Conservation (phyloP, 305 asterid species). For the Fraxinus velutina region DNA sequence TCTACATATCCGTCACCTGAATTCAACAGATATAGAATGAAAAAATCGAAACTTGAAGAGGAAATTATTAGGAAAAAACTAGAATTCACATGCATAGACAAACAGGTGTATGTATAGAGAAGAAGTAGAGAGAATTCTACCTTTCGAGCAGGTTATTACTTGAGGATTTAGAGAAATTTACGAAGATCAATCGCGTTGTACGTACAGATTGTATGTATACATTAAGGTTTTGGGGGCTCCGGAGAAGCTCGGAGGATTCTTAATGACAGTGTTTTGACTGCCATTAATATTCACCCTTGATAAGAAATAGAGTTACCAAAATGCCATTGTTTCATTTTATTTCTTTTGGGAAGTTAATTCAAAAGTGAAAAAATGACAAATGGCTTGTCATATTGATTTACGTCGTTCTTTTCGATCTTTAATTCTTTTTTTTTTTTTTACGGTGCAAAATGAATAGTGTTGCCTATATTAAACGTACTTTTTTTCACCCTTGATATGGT, state of each 20-base stretch:
- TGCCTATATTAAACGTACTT: background rate
- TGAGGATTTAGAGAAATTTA: slow-evolving; percentile 16
- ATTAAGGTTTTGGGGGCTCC: slow-evolving; percentile 25
- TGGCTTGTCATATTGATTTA: background rate
- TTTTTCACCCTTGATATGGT: background rate
- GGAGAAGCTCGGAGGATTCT: slow-evolving; percentile 6
- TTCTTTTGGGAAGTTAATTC: background rate
- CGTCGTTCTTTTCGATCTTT: background rate
- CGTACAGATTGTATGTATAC: background rate
- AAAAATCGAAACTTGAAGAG: slow-evolving; percentile 1
- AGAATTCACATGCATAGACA: slow-evolving; percentile 9
- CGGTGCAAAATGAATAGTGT: background rate
- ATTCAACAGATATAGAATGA: slow-evolving; percentile 10
- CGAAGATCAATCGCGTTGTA: slow-evolving; percentile 28
- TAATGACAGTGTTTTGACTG: background rate
- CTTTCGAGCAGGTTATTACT: slow-evolving; percentile 15
- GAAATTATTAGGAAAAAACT: background rate
- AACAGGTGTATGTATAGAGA: background rate
- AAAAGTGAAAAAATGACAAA: background rate
- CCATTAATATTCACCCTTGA: slow-evolving; percentile 26
- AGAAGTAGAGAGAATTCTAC: slow-evolving; percentile 20
- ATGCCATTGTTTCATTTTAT: background rate
- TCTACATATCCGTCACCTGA: background rate
- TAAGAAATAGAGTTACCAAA: background rate
- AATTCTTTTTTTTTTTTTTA: too few species aligned